Evolutionary conservation across 2,329 filamentous ascomycete species (phyloP).

Genomic region (Blastomyces parvus): DNA sequence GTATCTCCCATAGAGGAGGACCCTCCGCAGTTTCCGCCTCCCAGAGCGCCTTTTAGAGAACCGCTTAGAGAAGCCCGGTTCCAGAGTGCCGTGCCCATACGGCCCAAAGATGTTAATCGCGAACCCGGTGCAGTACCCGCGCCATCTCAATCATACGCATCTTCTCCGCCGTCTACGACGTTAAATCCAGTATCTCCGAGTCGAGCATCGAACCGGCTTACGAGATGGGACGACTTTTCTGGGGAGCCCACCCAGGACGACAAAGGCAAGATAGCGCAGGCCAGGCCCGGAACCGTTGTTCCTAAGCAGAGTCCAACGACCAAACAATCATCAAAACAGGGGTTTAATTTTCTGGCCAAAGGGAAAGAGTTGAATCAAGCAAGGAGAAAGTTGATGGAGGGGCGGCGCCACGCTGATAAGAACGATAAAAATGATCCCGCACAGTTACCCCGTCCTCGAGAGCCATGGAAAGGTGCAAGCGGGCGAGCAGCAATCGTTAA

Average conservation of each 20-base stretch:
- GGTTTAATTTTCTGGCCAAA: constrained; percentile 24
- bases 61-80: constrained; percentile 16
- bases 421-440: constrained; percentile 33
- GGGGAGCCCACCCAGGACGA: constrained; percentile 54
- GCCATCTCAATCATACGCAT: constrained; percentile 10
- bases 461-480: constrained; percentile 62
- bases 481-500: constrained; percentile 56
- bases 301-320: constrained; percentile 21
- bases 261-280: constrained; percentile 47
- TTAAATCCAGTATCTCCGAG: constrained; percentile 16
- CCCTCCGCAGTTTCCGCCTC: constrained; percentile 12
- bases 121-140: constrained; percentile 20
- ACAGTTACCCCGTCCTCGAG: constrained; percentile 40
- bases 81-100: constrained; percentile 24
- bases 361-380: constrained; percentile 31
- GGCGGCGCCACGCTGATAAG: constrained; percentile 16
- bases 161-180: constrained; percentile 11
- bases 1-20: constrained; percentile 36
- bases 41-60: constrained; percentile 7
- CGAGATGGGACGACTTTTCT: constrained; percentile 56
- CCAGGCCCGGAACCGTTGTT: constrained; percentile 40
- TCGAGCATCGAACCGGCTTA: constrained; percentile 14
- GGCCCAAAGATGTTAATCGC: constrained; percentile 22
- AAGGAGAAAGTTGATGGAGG: constrained; percentile 28
- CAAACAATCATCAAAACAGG: constrained; percentile 22